Evolutionary conservation across 1,139 yeast genomes (phyloP), one percentile per base, ranked within the genome.

Genomic region (Yarrowia galli): DNA sequence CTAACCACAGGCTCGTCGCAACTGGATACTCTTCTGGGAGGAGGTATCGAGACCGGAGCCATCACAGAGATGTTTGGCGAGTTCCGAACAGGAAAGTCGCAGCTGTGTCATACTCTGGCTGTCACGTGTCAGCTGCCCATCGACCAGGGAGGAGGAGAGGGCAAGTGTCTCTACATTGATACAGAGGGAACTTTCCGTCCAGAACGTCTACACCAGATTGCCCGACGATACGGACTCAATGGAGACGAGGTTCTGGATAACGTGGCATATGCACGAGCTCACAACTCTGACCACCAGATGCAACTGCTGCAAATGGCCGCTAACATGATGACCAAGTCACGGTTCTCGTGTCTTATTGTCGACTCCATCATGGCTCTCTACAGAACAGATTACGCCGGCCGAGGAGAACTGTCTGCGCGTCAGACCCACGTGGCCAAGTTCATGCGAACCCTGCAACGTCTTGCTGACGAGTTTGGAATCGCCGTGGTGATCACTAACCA

Each of bases 101-200:
- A 95, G 80, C 81, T 95, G 67, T 96, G 99, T 78, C 99, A 96
- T 77, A 96, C 99, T 0, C 82, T 96, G 70, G 97, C 98, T 0
- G 97, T 96, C 13, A 93, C 98, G 2, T 95, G 98, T 77, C 99
- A 95, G 78, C 81, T 95, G 69, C 99, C 99, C 3, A 87, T 95
- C 64, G 98, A 95, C 76, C 90, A 91, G 91, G 98, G 98, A 56
- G 99, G 99, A 69, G 99, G 98, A 66, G 99, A 95, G 80, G 99
- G 99, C 48, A 92, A 96, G 78, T 95, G 98, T 78, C 83, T 96
- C 69, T 96, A 91, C 76, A 93, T 95, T 71, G 99, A 95, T 75
- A 95, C 99, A 0, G 99, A 95, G 76, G 97, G 97, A 18, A 96
- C 99, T 0, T 95, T 96, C 78, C 84, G 99, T 76, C 98, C 99